phyloP scores from a whole-genome alignment of 257 asterid genomes.

The Asclepias syriaca region DNA sequence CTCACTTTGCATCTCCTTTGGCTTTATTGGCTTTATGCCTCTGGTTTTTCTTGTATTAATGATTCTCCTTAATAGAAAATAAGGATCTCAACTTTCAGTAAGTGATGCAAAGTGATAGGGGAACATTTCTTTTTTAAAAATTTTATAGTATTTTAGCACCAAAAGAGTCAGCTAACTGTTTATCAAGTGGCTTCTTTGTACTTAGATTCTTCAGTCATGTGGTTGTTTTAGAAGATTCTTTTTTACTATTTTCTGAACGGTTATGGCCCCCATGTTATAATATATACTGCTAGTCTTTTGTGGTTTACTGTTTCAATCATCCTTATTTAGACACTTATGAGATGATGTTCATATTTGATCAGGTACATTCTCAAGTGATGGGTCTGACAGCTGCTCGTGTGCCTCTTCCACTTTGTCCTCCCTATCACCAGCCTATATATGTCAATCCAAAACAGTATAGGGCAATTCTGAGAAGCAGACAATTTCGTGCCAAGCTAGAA shows the following conservation, averaged over 20 bases:
- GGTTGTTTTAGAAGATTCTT: neutral
- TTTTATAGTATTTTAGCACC: neutral
- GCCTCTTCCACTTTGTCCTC: conserved; percentile 25
- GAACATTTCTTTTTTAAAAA: neutral
- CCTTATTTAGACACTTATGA: neutral
- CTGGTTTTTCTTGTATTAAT: conserved; percentile 11
- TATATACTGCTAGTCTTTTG: neutral
- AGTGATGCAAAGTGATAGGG: neutral
- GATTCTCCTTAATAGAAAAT: conserved; percentile 16
- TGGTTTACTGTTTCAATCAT: neutral
- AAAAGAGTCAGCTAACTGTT: neutral
- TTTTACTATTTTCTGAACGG: neutral
- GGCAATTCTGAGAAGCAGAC: conserved; percentile 35
- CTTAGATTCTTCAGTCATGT: conserved; percentile 7
- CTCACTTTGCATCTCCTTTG: conserved; percentile 25
- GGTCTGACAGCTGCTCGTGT: conserved; percentile 18
- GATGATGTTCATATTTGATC: conserved; percentile 12
- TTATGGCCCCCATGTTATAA: conserved; percentile 10
- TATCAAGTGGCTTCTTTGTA: conserved; percentile 2
- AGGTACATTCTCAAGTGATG: conserved; percentile 28
- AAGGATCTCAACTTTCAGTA: conserved; percentile 4
- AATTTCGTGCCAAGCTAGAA: conserved; percentile 45
- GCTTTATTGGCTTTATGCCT: conserved; percentile 14
- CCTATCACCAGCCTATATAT: conserved; percentile 26
- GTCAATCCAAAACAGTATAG: conserved; percentile 35